Evolutionary conservation across 2,329 filamentous ascomycete genomes (phyloP).

Genomic region (Monosporascus sp.): DNA sequence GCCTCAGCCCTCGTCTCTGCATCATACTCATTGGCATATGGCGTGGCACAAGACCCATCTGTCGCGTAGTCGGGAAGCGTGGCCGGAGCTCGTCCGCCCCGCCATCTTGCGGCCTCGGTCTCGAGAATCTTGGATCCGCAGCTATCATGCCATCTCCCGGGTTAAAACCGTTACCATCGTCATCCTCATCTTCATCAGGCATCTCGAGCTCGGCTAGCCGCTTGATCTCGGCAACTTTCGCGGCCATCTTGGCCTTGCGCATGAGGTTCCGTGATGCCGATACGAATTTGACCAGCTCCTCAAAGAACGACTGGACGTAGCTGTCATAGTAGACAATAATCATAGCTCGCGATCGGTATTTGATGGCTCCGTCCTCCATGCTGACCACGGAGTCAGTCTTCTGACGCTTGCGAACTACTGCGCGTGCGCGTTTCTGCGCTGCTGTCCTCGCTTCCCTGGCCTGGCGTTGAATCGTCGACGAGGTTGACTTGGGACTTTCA

Average conservation of each 20-base stretch:
- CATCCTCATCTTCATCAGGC: conserved; percentile 42
- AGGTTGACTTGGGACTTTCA: conserved; percentile 31
- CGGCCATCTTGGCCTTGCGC: conserved; percentile 82
- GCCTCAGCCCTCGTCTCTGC: conserved; percentile 19
- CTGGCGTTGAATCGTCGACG: conserved; percentile 31
- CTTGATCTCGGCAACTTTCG: conserved; percentile 63
- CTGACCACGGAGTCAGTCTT: conserved; percentile 49
- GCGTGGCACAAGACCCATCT: conserved; percentile 27
- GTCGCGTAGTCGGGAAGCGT: conserved; percentile 33
- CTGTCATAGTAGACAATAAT: conserved; percentile 92
- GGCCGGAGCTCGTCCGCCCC: conserved; percentile 25
- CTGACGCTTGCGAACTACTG: conserved; percentile 44
- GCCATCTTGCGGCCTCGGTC: conserved; percentile 6
- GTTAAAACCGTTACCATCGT: conserved; percentile 24
- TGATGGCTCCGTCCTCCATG: conserved; percentile 40
- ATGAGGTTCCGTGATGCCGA: conserved; percentile 77
- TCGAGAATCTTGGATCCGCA: conserved; percentile 10
- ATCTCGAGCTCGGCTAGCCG: conserved; percentile 55
- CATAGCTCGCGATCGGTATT: conserved; percentile 67
- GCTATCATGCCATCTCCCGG: conserved; percentile 20
- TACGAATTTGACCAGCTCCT: conserved; percentile 75
- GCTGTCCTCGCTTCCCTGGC: conserved; percentile 40
- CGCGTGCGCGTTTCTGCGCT: conserved; percentile 41
- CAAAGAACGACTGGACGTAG: conserved; percentile 77
- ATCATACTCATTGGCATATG: conserved; percentile 14